Conservation (phyloP, 169 alveolate species). For the Plasmodium adleri region DNA sequence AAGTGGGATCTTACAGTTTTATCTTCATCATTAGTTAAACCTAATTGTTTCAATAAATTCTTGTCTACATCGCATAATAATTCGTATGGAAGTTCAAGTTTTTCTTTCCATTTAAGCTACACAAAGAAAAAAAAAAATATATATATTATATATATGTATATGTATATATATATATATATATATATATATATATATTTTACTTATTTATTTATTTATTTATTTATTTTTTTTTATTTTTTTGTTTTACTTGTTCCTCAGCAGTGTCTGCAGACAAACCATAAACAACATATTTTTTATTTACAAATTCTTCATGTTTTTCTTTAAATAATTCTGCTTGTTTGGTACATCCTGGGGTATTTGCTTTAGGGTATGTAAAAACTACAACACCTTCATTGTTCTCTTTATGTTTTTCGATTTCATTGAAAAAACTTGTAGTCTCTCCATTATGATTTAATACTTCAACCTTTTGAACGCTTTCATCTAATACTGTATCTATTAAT, state of each 20-base stretch:
- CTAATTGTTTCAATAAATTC: conserved; percentile 76
- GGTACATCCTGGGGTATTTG: conserved; percentile 85
- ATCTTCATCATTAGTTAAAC: conserved; percentile 76
- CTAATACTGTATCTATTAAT: conserved; percentile 71
- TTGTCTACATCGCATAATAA: conserved; percentile 79
- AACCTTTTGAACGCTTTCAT: conserved; percentile 73
- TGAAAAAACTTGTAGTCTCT: conserved; percentile 73
- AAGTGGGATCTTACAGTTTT: conserved; percentile 78
- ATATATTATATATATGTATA: too few relatives aligned
- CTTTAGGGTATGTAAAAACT: conserved; percentile 82
- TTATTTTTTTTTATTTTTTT: background rate
- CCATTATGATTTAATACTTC: conserved; percentile 72
- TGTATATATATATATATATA: too few relatives aligned
- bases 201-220: background rate
- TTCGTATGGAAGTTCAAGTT: conserved; percentile 73
- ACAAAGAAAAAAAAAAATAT: background rate
- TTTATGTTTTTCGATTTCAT: conserved; percentile 70
- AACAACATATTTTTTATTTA: conserved; percentile 61
- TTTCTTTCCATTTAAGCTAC: conserved; percentile 80
- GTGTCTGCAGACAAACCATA: conserved; percentile 84
- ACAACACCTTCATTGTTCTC: conserved; percentile 81
- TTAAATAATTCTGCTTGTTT: conserved; percentile 83
- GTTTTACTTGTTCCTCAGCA: conserved; percentile 46
- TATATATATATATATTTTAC: background rate
- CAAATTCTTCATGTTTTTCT: conserved; percentile 55